Conservation (phyloP, 2,329 filamentous ascomycete genomes). For the Fusarium sp. region DNA sequence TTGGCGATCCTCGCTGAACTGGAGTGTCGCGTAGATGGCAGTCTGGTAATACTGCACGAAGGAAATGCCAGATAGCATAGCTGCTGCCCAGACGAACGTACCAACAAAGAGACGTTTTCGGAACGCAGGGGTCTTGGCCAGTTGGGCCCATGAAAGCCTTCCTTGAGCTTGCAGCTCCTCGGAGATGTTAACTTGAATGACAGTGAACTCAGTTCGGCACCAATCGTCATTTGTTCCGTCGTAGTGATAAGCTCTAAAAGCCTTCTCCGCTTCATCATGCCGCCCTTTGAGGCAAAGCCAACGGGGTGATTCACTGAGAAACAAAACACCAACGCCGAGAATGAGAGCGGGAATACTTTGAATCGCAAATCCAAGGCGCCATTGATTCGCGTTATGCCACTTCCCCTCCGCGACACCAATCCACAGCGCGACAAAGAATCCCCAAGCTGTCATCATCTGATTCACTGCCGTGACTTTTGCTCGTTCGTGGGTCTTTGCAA, state of each 20-base stretch:
- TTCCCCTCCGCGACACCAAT: constrained; percentile 52
- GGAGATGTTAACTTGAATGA: constrained; percentile 50
- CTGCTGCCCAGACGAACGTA: constrained; percentile 53
- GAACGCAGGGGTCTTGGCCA: constrained; percentile 48
- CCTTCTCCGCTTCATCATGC: constrained; percentile 48
- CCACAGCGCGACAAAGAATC: constrained; percentile 53
- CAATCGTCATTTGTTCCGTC: constrained; percentile 50
- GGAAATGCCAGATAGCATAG: constrained; percentile 54
- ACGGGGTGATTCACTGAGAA: constrained; percentile 50
- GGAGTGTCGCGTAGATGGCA: constrained; percentile 53
- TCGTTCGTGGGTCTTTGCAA: constrained; percentile 53
- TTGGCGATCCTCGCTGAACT: constrained; percentile 49
- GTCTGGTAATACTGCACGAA: constrained; percentile 57
- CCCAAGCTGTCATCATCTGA: constrained; percentile 57
- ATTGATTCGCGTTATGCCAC: constrained; percentile 52
- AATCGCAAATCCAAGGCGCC: constrained; percentile 52
- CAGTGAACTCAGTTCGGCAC: constrained; percentile 47
- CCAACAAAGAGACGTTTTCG: constrained; percentile 52
- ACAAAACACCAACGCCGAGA: constrained; percentile 48
- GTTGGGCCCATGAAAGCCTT: constrained; percentile 45
- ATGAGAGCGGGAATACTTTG: constrained; percentile 48
- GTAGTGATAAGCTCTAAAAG: constrained; percentile 49
- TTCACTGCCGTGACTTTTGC: constrained; percentile 53
- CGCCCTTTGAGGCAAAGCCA: constrained; percentile 51
- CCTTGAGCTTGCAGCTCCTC: constrained; percentile 45